Conservation (phyloP, 2,329 filamentous ascomycete genomes). For the Aspergillus calidoustus region DNA sequence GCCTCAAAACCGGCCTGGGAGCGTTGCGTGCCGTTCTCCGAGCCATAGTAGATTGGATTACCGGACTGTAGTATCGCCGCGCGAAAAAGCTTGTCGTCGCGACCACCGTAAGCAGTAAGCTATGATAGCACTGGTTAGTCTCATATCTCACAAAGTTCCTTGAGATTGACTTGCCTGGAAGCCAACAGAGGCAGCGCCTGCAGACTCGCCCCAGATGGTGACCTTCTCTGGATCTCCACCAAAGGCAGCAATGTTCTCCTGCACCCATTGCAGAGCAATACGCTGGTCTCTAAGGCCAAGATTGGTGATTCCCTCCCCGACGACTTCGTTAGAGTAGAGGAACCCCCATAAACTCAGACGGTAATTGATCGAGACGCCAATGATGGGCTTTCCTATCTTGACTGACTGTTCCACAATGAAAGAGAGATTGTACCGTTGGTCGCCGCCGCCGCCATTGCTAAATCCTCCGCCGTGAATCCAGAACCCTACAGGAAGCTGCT, state of each 20-base stretch:
- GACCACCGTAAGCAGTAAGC: conserved; percentile 26
- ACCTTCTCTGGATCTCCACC: conserved; percentile 4
- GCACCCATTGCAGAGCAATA: conserved; percentile 19
- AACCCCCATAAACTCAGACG: conserved; percentile 57
- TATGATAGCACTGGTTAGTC: neutral
- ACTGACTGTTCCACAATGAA: conserved; percentile 60
- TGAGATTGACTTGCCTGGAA: conserved; percentile 13
- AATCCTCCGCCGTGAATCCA: conserved; percentile 46
- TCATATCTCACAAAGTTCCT: neutral
- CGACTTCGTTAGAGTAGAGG: conserved; percentile 43
- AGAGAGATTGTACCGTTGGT: conserved; percentile 59
- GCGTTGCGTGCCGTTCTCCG: conserved; percentile 17
- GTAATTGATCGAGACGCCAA: conserved; percentile 58
- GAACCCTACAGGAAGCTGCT: conserved; percentile 24
- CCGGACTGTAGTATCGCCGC: conserved; percentile 22
- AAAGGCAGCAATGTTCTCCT: conserved; percentile 25
- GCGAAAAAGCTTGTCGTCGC: conserved; percentile 29
- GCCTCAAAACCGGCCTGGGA: neutral
- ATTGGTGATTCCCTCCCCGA: conserved; percentile 30
- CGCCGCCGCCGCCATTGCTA: conserved; percentile 34
- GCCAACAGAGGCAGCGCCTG: conserved; percentile 25
- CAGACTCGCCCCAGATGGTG: conserved; percentile 23
- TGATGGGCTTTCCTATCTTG: conserved; percentile 53
- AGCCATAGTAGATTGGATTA: conserved; percentile 9
- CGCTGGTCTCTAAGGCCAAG: conserved; percentile 43